Evolutionary conservation across 495 filamentous ascomycete genomes (phyloP).

Genomic region (Xylaria grammica): DNA sequence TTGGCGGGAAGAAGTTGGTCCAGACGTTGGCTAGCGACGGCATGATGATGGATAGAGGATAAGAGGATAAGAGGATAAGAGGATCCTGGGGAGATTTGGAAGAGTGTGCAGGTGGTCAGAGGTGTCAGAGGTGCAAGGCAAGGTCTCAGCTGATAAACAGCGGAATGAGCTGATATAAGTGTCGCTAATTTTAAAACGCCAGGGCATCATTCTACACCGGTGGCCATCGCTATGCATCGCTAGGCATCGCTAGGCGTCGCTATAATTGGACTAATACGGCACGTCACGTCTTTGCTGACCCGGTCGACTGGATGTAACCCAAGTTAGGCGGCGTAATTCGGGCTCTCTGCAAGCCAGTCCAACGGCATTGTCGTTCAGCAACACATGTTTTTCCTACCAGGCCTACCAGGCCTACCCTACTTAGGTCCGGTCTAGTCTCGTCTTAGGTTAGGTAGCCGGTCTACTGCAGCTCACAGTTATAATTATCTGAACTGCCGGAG

Average conservation of each 20-base stretch:
- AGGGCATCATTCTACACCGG: too few relatives aligned
- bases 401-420: too few relatives aligned
- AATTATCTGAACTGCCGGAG: slow-evolving; percentile 6
- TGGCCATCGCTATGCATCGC: too few relatives aligned
- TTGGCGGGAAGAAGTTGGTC: slow-evolving; percentile 35
- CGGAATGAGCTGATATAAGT: not conserved
- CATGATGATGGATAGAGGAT: slow-evolving; percentile 28
- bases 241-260: too few relatives aligned
- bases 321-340: not conserved
- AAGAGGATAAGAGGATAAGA: slow-evolving; percentile 19
- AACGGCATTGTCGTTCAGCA: not conserved
- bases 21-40: slow-evolving; percentile 23
- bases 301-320: not conserved
- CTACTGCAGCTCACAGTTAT: not conserved
- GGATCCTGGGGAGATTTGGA: slow-evolving; percentile 6
- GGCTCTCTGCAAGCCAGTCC: not conserved
- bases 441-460: too few relatives aligned
- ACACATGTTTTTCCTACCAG: too few relatives aligned
- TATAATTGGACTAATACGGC: too few relatives aligned
- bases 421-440: too few relatives aligned
- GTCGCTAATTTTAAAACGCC: slow-evolving; percentile 7
- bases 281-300: not conserved
- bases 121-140: too few relatives aligned
- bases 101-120: slow-evolving; percentile 6
- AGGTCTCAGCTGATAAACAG: slow-evolving; percentile 2